Evolutionary conservation across 129 eudicot species (phyloP).

Genomic region (Pittosporum tobira): DNA sequence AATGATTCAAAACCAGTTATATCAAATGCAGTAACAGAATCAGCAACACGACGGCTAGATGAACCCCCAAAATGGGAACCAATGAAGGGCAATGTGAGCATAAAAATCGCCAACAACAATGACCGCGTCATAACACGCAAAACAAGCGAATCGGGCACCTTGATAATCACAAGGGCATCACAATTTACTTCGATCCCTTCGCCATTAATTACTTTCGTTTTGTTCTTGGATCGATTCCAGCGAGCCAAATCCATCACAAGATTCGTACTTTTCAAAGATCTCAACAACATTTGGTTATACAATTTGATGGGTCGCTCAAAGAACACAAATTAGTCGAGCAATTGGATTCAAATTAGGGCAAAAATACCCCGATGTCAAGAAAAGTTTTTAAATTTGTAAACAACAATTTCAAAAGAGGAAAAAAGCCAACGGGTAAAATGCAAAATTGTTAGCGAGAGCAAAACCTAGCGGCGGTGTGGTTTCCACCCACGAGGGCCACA

Average conservation of each 20-base stretch:
- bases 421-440: not conserved
- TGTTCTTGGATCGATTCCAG: slow-evolving; percentile 16
- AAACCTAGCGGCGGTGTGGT: slow-evolving; percentile 51
- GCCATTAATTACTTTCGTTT: not conserved
- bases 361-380: not conserved
- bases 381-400: too few relatives aligned
- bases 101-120: slow-evolving; percentile 20
- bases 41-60: not conserved
- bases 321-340: not conserved
- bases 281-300: not conserved
- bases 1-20: slow-evolving; percentile 6
- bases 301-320: not conserved
- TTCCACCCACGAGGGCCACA: slow-evolving; percentile 47
- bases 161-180: slow-evolving; percentile 21
- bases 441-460: slow-evolving; percentile 36
- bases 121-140: slow-evolving; percentile 18
- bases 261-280: not conserved
- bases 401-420: not conserved
- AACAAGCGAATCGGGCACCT: slow-evolving; percentile 18
- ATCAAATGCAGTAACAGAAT: not conserved
- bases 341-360: not conserved
- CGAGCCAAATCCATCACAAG: slow-evolving; percentile 11
- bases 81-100: slow-evolving; percentile 27
- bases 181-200: not conserved
- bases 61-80: slow-evolving; percentile 14